Base-by-base conservation (phyloP, 129 eudicot species). In the Kitagawia praeruptora region DNA sequence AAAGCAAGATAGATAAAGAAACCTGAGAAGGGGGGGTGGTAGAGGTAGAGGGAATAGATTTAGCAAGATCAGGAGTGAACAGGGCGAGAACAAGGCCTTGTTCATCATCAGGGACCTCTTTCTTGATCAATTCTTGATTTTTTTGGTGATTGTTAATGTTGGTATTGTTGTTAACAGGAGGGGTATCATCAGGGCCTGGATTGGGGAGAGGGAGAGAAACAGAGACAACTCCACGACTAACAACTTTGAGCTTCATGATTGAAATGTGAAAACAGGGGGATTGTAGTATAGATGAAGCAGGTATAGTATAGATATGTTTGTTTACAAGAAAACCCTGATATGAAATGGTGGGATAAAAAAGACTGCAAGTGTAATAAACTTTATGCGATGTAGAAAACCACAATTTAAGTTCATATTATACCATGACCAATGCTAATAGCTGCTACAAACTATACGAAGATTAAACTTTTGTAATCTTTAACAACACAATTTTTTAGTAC, bases 11-110 rank as follows among this genome's bases (percentile, higher is more conserved):
- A 74, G 42, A 80, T 71, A 0, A 61, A 61, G 69, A 61, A 25
- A 86, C 64, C 58, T 37, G 76, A 75, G 28, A 49, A 13, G 67
- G 31, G 0, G 31, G 13, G 31, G 31, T 58, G 31, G 67, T n/a
- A 8, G 67, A 58, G 72, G 81, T 25, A 53, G 81, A 81, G 5
- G 89, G 84, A 34, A 80, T 79, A 48, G 82, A 46, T 31, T 84
- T 81, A 37, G 74, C 39, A 39, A 28, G 78, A 25, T 73, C 66
- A 38, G 80, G 54, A 34, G 78, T 39, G 27, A 80, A 63, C 23
- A 80, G 85, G 49, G 85, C 75, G 41, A 83, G 53, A 0, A 82
- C 75, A 2, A 78, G 76, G 69, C 69, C 77, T 15, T 28, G 46
- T 7, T 77, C 80, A 4, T 54, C 58, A 40, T 76, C 76, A 38